Evolutionary conservation across 306 rosid genomes (phyloP), one percentile per base, ranked within the genome.

Genomic region (Acacia melanoxylon): DNA sequence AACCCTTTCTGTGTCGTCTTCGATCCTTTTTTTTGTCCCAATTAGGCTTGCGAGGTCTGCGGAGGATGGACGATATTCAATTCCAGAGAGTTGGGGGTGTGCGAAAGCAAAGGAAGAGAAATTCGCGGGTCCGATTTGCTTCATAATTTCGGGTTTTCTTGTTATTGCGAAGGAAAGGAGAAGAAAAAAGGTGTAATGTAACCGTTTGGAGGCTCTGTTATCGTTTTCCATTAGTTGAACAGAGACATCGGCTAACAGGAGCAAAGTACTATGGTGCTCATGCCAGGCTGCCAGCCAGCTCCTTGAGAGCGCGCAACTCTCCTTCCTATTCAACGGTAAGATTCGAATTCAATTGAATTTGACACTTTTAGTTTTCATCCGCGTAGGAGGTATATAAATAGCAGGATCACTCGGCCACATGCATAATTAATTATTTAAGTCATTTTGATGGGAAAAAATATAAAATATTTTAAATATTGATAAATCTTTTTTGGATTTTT

Each of bases 111-210:
- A 82, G 93, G 97, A 77, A 80, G 44, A 81, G 72, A 82, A 78
- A 82, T 58, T 87, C 82, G 86, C 88, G 89, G 90, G 92, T 89
- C 90, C 87, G 7, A 88, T 88, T 82, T 80, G 78, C 62, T 51
- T 81, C 82, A 63, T 73, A 49, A 48, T 72, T 67, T 79, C 5
- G 33, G 63, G 68, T 20, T 78, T 69, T 68, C 37, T 46, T 40
- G 78, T 74, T 45, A 11, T 58, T 78, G 80, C 69, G 49, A 77
- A 81, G 37, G 48, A 51, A 20, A 35, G 79, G 65, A 37, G 20
- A 51, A 48, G 33, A 80, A 73, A 80, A 76, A 85, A 89, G 82
- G 86, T 81, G 85, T 72, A 72, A 78, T 87, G 92, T 83, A 86
- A 89, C 90, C 86, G 88, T 84, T 85, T 78, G 83, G 78, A 68